phyloP scores from a whole-genome alignment of 2,329 filamentous ascomycete genomes.

The Paraphaeosphaeria minitans region DNA sequence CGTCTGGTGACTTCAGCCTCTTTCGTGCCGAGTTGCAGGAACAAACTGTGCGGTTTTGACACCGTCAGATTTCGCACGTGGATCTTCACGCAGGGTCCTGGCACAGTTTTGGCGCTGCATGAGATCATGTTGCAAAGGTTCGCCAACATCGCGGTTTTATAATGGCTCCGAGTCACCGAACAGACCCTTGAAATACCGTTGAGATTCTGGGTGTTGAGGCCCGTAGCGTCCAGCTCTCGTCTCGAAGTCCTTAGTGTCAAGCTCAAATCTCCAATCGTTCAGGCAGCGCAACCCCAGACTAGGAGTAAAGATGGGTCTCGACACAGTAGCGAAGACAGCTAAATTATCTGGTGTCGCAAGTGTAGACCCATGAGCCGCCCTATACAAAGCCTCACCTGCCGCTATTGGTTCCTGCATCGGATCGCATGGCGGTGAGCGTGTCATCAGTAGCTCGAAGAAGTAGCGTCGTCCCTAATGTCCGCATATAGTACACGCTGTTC shows the following conservation, averaged over 20 bases:
- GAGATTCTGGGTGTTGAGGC: not conserved
- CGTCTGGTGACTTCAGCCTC: conserved; percentile 4
- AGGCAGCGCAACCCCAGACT: not conserved
- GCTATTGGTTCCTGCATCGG: not conserved
- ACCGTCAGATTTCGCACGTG: conserved; percentile 7
- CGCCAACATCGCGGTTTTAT: not conserved
- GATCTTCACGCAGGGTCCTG: conserved; percentile 1
- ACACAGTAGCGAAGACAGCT: not conserved
- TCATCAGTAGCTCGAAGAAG: not conserved
- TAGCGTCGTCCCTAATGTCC: conserved; percentile 4
- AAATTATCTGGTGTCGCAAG: not conserved
- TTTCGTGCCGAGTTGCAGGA: conserved; percentile 3
- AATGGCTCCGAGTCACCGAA: not conserved
- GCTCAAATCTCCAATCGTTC: not conserved
- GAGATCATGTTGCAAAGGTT: not conserved
- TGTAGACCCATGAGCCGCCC: not conserved
- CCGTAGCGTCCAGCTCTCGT: not conserved
- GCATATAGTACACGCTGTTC: not conserved
- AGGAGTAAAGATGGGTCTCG: not conserved
- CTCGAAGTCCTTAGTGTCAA: not conserved
- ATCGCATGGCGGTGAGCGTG: not conserved
- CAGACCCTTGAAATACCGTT: not conserved
- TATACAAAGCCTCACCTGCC: not conserved
- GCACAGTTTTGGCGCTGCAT: not conserved
- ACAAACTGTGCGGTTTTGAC: not conserved